Percentiles rank a stretch among this genome's conserved stretches.
phyloP scores from a whole-genome alignment of 495 filamentous ascomycete species.

The Amorphotheca resinae region DNA sequence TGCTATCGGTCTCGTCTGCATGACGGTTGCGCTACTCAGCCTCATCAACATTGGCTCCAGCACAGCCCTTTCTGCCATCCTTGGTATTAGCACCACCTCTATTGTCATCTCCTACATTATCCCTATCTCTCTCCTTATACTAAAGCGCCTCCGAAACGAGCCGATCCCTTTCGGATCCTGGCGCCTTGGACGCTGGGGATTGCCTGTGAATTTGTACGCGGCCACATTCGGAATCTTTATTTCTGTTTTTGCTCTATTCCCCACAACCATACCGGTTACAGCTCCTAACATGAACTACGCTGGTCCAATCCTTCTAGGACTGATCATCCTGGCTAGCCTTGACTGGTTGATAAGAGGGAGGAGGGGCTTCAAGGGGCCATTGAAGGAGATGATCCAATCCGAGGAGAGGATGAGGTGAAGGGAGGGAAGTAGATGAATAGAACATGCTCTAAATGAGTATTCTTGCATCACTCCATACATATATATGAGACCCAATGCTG shows the following conservation, averaged over 20 bases:
- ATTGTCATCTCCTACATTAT: conserved; percentile 37
- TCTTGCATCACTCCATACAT: no score
- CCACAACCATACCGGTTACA: conserved; percentile 22
- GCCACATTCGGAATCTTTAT: conserved; percentile 23
- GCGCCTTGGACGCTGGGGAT: conserved; percentile 26
- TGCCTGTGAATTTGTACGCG: conserved; percentile 25
- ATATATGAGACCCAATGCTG: no score
- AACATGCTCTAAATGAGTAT: no score
- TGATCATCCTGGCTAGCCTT: background rate
- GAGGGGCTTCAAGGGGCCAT: background rate
- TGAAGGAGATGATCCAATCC: background rate
- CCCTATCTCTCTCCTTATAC: conserved; percentile 20
- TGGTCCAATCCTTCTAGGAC: conserved; percentile 25
- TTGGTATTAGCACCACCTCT: conserved; percentile 32
- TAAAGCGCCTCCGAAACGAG: conserved; percentile 24
- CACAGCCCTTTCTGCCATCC: conserved; percentile 42
- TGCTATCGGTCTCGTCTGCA: conserved; percentile 33
- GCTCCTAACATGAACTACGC: conserved; percentile 32
- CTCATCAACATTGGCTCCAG: conserved; percentile 49
- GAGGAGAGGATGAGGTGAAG: background rate
- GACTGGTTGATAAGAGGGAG: background rate
- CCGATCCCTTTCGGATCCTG: conserved; percentile 16
- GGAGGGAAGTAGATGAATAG: background rate
- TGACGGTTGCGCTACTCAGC: conserved; percentile 39
- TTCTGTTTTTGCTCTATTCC: conserved; percentile 32